Base-by-base conservation (phyloP, 306 rosid species). In the Cucumis melo region DNA sequence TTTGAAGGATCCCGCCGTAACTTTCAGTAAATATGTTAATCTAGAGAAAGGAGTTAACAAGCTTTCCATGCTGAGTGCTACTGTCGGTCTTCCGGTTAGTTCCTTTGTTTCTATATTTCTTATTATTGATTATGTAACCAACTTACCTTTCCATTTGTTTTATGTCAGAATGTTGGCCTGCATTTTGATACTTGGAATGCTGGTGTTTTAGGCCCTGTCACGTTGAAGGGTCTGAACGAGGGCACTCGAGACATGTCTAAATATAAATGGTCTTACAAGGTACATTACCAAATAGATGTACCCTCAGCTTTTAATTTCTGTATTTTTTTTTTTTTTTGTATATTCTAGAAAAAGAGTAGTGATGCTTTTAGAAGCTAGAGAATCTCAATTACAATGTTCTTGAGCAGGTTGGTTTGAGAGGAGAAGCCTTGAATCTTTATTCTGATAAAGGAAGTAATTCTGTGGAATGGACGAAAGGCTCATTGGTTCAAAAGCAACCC, bases 51-150 rank as follows among this genome's bases (percentile, higher is more conserved):
- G 99, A 68, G 83, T 85, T 65, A 94, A 94, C 90, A 92, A 89
- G 92, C 84, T 94, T 78, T 89, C 97, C 74, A 83, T 94, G 72
- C 90, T 94, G 32, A 92, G 99, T 21, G 51, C 86, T 77, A 79
- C 95, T 7, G 95, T 94, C 13, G 99, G 99, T 73, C 95, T 94
- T 32, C 89, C 93, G 84, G 97, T 92, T 81, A 81, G 99, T 89
- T 81, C 60, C 44, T 75, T 81, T 23, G 62, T 62, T 76, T 54
- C 70, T 17, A 44, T 46, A 8, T 29, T 81, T 41, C 64, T 53
- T 56, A 80, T 48, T 7, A 19, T 59, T 23, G 36, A 57, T 34
- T 73, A n/a, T 48, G 58, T 41, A 13, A n/a, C 21, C 80, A 60
- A 44, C 7, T 74, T 73, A 51, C 10, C 70, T 29, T 78, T 20